These are phyloP conservation scores for Coemansia sp. DNA, from an alignment of 371 early-diverging fungal genomes.

Conservation along the genomic window DNA sequence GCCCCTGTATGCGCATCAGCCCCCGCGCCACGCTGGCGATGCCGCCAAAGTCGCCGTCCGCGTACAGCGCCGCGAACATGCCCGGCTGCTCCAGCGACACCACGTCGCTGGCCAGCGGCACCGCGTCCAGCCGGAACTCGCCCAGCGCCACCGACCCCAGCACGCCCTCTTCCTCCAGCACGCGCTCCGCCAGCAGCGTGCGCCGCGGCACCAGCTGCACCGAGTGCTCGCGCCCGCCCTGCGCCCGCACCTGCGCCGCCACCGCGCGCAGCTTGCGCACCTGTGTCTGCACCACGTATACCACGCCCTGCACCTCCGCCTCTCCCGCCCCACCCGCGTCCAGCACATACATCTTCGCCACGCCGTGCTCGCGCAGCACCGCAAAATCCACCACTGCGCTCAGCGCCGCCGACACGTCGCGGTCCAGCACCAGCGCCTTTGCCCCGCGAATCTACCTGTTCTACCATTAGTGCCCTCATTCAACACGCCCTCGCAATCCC, in stretches of 20 bases:
- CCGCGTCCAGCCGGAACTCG: conserved; percentile 85
- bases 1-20: conserved; percentile 81
- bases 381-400: conserved; percentile 84
- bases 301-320: conserved; percentile 65
- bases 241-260: conserved; percentile 62
- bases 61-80: conserved; percentile 77
- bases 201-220: conserved; percentile 89
- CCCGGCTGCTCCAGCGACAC: conserved; percentile 85
- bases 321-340: conserved; percentile 60
- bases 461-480: neutral
- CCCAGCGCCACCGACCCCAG: conserved; percentile 81
- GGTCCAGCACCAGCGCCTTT: conserved; percentile 87
- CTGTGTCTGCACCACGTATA: conserved; percentile 83
- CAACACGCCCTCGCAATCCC: neutral
- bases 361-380: conserved; percentile 91
- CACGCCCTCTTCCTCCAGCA: conserved; percentile 89
- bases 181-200: conserved; percentile 82
- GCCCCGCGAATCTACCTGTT: conserved; percentile 73
- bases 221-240: conserved; percentile 54
- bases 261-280: conserved; percentile 76
- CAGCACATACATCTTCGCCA: conserved; percentile 87
- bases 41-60: conserved; percentile 82
- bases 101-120: conserved; percentile 88
- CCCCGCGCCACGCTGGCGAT: conserved; percentile 80
- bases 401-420: conserved; percentile 78